Conservation (phyloP, 225 moss, liverwort and hornwort genomes). For the Polytrichum formosum region DNA sequence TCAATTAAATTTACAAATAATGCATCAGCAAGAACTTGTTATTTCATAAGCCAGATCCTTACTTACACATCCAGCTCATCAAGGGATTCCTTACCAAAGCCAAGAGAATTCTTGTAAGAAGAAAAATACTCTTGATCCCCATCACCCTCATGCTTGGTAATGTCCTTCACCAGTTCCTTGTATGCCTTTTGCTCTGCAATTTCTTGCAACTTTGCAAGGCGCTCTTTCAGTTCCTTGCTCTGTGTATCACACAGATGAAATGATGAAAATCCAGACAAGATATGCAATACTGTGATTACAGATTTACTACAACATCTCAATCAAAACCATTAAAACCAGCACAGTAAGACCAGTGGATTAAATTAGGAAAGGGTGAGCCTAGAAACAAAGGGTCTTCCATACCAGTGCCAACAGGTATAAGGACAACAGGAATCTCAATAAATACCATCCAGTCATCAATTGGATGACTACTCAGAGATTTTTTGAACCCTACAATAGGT, state of each 20-base stretch:
- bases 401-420: too few relatives aligned
- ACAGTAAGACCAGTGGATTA: too few relatives aligned
- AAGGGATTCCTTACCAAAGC: conserved; percentile 55
- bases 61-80: neutral
- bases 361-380: too few relatives aligned
- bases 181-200: conserved; percentile 69
- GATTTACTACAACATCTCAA: too few relatives aligned
- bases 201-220: conserved; percentile 70
- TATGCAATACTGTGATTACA: too few relatives aligned
- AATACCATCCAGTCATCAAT: neutral
- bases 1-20: too few relatives aligned
- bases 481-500: too few relatives aligned
- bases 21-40: too few relatives aligned
- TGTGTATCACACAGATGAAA: conserved; percentile 9
- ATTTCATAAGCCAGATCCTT: too few relatives aligned
- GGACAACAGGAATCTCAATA: too few relatives aligned
- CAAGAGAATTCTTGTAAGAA: conserved; percentile 83
- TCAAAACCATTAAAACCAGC: too few relatives aligned
- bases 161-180: conserved; percentile 72
- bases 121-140: conserved; percentile 69
- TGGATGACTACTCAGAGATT: neutral
- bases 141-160: conserved; percentile 49
- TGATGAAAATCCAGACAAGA: neutral
- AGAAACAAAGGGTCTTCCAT: too few relatives aligned
- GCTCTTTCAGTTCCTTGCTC: conserved; percentile 85